phyloP scores from a whole-genome alignment of 495 filamentous ascomycete species.

The Oidiodendron maius region DNA sequence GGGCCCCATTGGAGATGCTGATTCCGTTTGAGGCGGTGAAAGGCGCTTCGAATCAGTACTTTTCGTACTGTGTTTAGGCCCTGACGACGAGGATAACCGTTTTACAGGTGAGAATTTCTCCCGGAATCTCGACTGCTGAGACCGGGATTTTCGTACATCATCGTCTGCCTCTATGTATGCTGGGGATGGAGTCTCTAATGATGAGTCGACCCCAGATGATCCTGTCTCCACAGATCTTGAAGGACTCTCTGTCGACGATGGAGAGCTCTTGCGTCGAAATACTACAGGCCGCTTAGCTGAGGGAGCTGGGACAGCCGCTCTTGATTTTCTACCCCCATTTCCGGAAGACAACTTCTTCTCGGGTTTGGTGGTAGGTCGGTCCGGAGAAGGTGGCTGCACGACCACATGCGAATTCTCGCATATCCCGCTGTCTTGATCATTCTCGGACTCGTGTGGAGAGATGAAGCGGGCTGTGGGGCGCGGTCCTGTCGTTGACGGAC shows the following conservation, averaged over 20 bases:
- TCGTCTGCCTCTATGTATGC: too few relatives aligned
- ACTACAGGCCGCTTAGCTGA: constrained; percentile 19
- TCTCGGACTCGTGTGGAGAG: constrained; percentile 37
- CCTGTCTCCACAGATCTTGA: not conserved
- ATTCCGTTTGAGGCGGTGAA: too few relatives aligned
- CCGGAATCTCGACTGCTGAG: constrained; percentile 15
- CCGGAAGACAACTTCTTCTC: constrained; percentile 10
- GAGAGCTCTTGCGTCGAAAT: constrained; percentile 17
- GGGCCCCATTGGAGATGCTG: not conserved
- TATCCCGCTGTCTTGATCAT: constrained; percentile 16
- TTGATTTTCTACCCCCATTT: constrained; percentile 12
- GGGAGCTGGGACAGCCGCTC: constrained; percentile 8
- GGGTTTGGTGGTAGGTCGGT: constrained; percentile 3
- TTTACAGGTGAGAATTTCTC: constrained; percentile 18
- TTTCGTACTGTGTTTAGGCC: constrained; percentile 1
- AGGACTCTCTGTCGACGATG: constrained; percentile 16
- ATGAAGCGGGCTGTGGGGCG: constrained; percentile 46
- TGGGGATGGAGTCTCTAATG: constrained; percentile 12
- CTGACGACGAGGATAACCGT: not conserved
- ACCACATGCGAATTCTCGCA: constrained; percentile 19
- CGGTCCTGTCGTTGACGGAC: constrained; percentile 40
- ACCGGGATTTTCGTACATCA: too few relatives aligned
- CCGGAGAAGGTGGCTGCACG: constrained; percentile 18
- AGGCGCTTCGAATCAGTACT: constrained; percentile 3
- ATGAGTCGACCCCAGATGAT: constrained; percentile 6